Base-by-base conservation (phyloP, 352 stramenopile species). In the Discostella stelligera region DNA sequence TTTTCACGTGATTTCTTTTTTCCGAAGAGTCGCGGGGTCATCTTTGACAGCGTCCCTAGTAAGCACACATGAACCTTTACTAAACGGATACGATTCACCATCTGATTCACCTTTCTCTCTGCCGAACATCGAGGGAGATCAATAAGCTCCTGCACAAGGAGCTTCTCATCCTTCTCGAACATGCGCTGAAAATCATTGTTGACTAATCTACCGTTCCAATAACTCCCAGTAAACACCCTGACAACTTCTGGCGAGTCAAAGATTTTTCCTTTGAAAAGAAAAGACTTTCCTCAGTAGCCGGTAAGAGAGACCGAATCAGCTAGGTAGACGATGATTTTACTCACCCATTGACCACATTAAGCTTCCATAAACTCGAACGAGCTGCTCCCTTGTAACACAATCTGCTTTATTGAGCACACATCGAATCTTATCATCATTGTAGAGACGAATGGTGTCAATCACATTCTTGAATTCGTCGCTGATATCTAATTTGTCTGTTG, bases 351-450 rank as follows among this genome's bases (percentile, higher is more conserved):
- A 95, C 96, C 96, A 98, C 95, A 99, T 98, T 46, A 99, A 86
- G 6, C 96, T 95, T 25, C 96, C 96, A 82, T 98, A 97, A 23
- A 95, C 95, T 55, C 96, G 91, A 89, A 98, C 96, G 59, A 99
- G 89, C 49, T 97, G 94, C 78, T 98, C 94, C 73, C 95, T 89
- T 77, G 97, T 94, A 37, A 98, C 95, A 25, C 96, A 90, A 82
- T 99, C 96, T 49, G 96, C 94, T 81, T 99, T 99, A 87, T 99
- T 99, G 41, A 99, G 92, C 14, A 99, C 92, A 70, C 95, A 96
- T n/a, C 96, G 89, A 66, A 98, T 97, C 85, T 98, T 98, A 82
- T 98, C 96, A 81, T 98, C 95, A 21, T 77, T 71, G 59, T 98
- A 92, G 53, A 94, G 88, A 53, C 83, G 74, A 10, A 98, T 90